A percentile compares a stretch with the other conserved stretches of the same genome.
These are phyloP conservation scores for Fusarium sp. DNA, from an alignment of 2,329 filamentous ascomycete species.

Conservation along the genomic window DNA sequence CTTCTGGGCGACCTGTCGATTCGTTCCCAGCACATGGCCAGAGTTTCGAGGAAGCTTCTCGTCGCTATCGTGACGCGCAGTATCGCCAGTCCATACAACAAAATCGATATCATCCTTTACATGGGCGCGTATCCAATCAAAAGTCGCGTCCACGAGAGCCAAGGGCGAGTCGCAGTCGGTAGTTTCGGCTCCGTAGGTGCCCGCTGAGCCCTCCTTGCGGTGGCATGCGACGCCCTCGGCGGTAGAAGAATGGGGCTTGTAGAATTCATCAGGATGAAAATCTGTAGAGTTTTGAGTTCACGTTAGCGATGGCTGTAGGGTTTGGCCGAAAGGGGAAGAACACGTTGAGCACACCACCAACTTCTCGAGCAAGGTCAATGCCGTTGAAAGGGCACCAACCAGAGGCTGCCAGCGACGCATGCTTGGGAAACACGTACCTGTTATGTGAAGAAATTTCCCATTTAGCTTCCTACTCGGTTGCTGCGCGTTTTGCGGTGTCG, in stretches of 20 bases:
- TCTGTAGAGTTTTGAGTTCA: slow-evolving; percentile 61
- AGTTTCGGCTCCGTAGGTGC: slow-evolving; percentile 82
- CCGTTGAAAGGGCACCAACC: slow-evolving; percentile 16
- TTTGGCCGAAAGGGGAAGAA: slow-evolving; percentile 7
- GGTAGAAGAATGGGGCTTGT: slow-evolving; percentile 78
- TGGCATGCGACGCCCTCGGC: slow-evolving; percentile 77
- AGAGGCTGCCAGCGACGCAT: slow-evolving; percentile 2
- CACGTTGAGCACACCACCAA: slow-evolving; percentile 15
- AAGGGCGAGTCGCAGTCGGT: slow-evolving; percentile 88
- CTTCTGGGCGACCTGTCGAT: slow-evolving; percentile 76
- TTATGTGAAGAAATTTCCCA: slow-evolving; percentile 86
- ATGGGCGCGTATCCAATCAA: slow-evolving; percentile 84
- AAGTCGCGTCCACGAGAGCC: slow-evolving; percentile 83
- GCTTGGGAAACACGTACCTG: slow-evolving; percentile 64
- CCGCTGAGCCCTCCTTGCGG: slow-evolving; percentile 75
- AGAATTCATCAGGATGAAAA: slow-evolving; percentile 89
- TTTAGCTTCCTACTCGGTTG: slow-evolving; percentile 59
- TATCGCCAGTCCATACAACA: slow-evolving; percentile 92
- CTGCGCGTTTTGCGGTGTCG: slow-evolving; percentile 26
- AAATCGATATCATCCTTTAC: slow-evolving; percentile 84
- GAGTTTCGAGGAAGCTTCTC: slow-evolving; percentile 77
- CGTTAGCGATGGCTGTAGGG: slow-evolving; percentile 18
- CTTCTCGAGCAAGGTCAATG: neutral
- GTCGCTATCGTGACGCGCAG: slow-evolving; percentile 87
- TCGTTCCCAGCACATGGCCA: slow-evolving; percentile 78